Base-by-base conservation (phyloP, 2,329 filamentous ascomycete species). In the Diaporthe sp. region DNA sequence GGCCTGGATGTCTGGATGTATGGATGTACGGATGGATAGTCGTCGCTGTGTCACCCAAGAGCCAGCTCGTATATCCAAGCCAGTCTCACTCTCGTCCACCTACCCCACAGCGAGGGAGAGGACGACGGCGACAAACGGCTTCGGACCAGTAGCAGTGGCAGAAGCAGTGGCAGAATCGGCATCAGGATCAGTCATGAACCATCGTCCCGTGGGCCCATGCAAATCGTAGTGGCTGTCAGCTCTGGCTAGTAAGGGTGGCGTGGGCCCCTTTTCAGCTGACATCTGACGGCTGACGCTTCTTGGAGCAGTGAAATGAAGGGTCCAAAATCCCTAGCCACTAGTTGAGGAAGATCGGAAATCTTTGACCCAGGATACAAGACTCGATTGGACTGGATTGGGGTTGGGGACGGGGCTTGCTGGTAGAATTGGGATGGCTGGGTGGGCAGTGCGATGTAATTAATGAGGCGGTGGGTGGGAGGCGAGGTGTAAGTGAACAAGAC, bases 211-310 rank as follows among this genome's bases (percentile, higher is more conserved):
- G 22, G 44, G 44, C 46, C 44, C 46, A 39, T 28, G 65, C 49
- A 69, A 55, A 55, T 42, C 15, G 22, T 37, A 51, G 46, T 69
- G 65, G 65, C 65, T 69, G 65, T 69, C 49, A 69, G 65, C 46
- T 69, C 46, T 49, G 34, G 65, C 65, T 53, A 53, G 22, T 7
- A 13, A 7, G 46, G 46, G 65, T 69, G 49, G 65, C 65, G 65
- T 55, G 65, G 65, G 34, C 46, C 46, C 65, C 49, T 55, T 69
- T 69, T 69, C 65, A 69, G 65, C 65, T 69, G 65, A 55, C 65
- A 55, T 39, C n/a, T 55, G 65, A 42, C 65, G 65, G 65, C 65
- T 69, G 34, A 55, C 65, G 65, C 34, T 15, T 22, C 8, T 69
- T 42, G 65, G 37, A 55, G 31, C 65, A 9, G 34, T 17, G 17